These are phyloP conservation scores for Graphilbum sp. DNA, from an alignment of 2,329 filamentous ascomycete species.

Conservation along the genomic window DNA sequence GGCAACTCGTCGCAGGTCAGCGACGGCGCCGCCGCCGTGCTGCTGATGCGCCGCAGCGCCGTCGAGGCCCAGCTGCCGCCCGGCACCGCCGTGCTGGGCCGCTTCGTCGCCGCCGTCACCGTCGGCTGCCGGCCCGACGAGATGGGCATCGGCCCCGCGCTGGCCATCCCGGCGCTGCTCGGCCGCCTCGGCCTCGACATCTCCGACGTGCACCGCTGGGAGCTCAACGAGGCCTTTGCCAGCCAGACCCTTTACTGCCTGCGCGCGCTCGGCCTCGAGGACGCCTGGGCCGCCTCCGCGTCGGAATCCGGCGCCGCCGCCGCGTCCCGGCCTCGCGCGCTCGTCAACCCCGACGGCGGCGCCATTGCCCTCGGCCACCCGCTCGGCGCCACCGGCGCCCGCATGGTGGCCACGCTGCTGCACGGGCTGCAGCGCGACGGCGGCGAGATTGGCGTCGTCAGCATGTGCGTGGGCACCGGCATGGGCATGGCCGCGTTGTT, in stretches of 20 bases:
- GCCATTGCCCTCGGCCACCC: slow-evolving; percentile 92
- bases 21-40: slow-evolving; percentile 69
- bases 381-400: slow-evolving; percentile 71
- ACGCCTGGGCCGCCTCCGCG: slow-evolving; percentile 35
- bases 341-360: slow-evolving; percentile 82
- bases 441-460: slow-evolving; percentile 67
- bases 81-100: slow-evolving; percentile 51
- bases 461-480: slow-evolving; percentile 79
- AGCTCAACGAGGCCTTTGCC: slow-evolving; percentile 77
- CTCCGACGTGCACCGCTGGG: slow-evolving; percentile 68
- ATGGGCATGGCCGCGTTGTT: slow-evolving; percentile 44
- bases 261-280: slow-evolving; percentile 49
- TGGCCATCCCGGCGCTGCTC: slow-evolving; percentile 76
- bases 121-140: slow-evolving; percentile 74
- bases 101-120: slow-evolving; percentile 62
- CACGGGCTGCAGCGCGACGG: slow-evolving; percentile 53
- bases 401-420: slow-evolving; percentile 58
- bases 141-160: slow-evolving; percentile 81
- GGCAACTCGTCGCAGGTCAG: slow-evolving; percentile 73
- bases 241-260: slow-evolving; percentile 56
- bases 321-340: slow-evolving; percentile 21
- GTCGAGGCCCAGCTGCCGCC: slow-evolving; percentile 57
- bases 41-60: slow-evolving; percentile 73
- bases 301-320: neutral
- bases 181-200: slow-evolving; percentile 46